A percentile compares a stretch with the other conserved stretches of the same genome.
These are phyloP conservation scores for Candida quercuum DNA, from an alignment of 805 yeast species.

Conservation along the genomic window DNA sequence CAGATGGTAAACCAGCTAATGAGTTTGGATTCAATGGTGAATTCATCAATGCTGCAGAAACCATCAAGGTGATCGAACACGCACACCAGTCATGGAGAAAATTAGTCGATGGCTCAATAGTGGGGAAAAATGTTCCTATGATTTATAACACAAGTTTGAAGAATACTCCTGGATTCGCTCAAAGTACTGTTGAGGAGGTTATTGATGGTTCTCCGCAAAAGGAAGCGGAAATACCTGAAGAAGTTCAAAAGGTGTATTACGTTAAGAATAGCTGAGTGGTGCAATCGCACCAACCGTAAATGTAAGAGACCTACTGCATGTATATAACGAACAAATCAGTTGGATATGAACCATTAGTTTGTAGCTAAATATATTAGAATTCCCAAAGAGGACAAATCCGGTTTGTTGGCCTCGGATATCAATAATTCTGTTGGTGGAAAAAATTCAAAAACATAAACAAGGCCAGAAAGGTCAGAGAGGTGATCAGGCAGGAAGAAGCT, in stretches of 20 bases:
- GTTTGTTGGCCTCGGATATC: not conserved
- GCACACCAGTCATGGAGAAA: constrained; percentile 66
- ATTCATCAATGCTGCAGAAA: constrained; percentile 42
- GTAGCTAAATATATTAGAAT: too few relatives aligned
- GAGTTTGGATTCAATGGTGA: constrained; percentile 96
- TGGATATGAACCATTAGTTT: too few relatives aligned
- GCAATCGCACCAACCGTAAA: too few relatives aligned
- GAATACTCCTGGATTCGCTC: constrained; percentile 40
- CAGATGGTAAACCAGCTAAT: constrained; percentile 97
- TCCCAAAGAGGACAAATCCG: too few relatives aligned
- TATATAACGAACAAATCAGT: too few relatives aligned
- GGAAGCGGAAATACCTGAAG: constrained; percentile 35
- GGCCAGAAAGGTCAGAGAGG: not conserved
- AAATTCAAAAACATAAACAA: constrained; percentile 1
- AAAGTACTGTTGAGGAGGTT: constrained; percentile 21
- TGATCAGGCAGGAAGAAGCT: too few relatives aligned
- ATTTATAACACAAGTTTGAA: constrained; percentile 53
- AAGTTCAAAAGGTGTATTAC: constrained; percentile 32
- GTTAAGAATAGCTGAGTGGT: constrained; percentile 4
- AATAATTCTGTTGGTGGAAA: not conserved
- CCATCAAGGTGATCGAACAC: constrained; percentile 55
- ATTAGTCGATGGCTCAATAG: constrained; percentile 41
- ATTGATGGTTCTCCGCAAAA: constrained; percentile 18
- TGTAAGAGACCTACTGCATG: too few relatives aligned
- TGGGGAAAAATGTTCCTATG: constrained; percentile 28